Conservation (phyloP, 2,329 filamentous ascomycete species). For the Diplodia mutila region DNA sequence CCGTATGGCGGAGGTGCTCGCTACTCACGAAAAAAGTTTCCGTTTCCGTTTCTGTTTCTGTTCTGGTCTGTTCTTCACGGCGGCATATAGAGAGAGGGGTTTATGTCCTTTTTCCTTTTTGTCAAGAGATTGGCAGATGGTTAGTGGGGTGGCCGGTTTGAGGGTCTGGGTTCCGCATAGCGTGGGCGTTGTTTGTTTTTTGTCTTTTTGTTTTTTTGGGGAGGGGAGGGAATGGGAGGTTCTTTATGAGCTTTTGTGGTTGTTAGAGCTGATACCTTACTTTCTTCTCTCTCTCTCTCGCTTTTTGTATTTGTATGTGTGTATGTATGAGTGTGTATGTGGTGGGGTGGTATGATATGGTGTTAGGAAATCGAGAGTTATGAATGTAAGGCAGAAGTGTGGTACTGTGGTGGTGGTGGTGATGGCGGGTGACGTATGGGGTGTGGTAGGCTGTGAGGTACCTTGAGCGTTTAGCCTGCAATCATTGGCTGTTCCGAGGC, state of each 20-base stretch:
- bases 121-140: not conserved
- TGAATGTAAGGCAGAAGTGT: not conserved
- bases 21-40: not conserved
- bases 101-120: not conserved
- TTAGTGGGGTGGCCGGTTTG: not conserved
- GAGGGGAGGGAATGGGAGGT: not conserved
- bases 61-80: not conserved
- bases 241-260: not conserved
- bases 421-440: too few species aligned
- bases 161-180: slow-evolving; percentile 4
- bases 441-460: too few species aligned
- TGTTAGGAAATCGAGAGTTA: not conserved
- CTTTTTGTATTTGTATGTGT: not conserved
- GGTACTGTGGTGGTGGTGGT: too few species aligned
- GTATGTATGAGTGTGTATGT: not conserved
- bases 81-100: not conserved
- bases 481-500: too few species aligned
- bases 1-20: not conserved
- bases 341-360: not conserved
- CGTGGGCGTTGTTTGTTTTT: slow-evolving; percentile 23
- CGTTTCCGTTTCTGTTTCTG: not conserved
- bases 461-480: too few species aligned
- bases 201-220: not conserved
- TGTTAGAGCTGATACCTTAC: not conserved
- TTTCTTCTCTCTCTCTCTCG: not conserved